Conservation (phyloP, 192 early-diverging fungal species). For the Linnemannia exigua region DNA sequence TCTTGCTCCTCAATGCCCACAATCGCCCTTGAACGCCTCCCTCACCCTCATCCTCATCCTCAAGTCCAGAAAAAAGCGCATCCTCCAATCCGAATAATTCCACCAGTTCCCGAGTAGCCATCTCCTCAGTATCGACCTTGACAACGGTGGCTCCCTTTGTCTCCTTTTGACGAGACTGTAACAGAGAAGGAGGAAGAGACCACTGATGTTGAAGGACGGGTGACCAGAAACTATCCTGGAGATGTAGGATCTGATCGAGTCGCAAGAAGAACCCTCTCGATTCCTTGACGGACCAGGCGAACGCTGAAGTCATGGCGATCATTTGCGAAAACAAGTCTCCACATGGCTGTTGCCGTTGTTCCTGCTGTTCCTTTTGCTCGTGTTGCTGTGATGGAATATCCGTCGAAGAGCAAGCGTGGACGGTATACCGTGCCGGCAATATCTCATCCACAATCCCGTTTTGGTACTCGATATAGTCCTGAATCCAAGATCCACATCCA, state of each 20-base stretch:
- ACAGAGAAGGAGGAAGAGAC: neutral
- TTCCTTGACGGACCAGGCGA: slow-evolving; percentile 32
- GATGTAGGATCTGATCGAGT: slow-evolving; percentile 5
- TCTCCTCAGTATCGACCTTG: slow-evolving; percentile 15
- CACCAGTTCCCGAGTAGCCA: slow-evolving; percentile 12
- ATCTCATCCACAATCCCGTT: slow-evolving; percentile 15
- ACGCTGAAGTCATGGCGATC: slow-evolving; percentile 31
- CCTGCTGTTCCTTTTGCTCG: neutral
- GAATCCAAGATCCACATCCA: slow-evolving; percentile 32
- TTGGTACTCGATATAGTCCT: slow-evolving; percentile 22
- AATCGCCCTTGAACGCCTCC: neutral
- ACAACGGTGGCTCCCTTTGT: neutral
- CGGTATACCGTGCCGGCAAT: slow-evolving; percentile 11
- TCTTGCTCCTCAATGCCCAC: slow-evolving; percentile 20
- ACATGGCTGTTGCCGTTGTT: slow-evolving; percentile 23
- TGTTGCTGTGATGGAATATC: neutral
- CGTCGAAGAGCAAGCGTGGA: slow-evolving; percentile 23
- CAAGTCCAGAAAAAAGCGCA: slow-evolving; percentile 2
- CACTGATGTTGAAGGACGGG: slow-evolving; percentile 7
- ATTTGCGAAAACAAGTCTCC: slow-evolving; percentile 28
- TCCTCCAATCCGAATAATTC: slow-evolving; percentile 10
- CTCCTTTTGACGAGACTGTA: neutral
- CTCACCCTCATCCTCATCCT: neutral
- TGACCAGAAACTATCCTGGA: slow-evolving; percentile 24
- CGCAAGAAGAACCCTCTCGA: slow-evolving; percentile 26